A percentile compares a stretch with the other conserved stretches of the same genome.
phyloP scores from a whole-genome alignment of 345 rosid species.

The Eutrema heterophyllum region DNA sequence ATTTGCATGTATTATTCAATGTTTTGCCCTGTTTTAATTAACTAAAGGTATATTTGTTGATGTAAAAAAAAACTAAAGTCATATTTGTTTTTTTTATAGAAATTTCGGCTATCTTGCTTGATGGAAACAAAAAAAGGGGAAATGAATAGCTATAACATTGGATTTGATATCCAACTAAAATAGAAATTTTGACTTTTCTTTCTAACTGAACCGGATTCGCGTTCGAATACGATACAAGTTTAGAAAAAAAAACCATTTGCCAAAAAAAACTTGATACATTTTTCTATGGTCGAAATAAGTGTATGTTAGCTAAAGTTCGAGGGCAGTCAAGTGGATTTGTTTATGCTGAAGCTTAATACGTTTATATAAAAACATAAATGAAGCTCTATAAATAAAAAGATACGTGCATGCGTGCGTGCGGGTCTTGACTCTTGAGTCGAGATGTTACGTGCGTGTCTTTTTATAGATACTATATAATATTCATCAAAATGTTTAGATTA shows the following conservation, averaged over 20 bases:
- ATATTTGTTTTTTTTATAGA: too few species aligned
- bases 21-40: too few species aligned
- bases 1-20: too few species aligned
- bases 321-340: not conserved
- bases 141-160: too few species aligned
- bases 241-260: too few species aligned
- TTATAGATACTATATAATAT: constrained; percentile 32
- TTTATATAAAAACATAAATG: not conserved
- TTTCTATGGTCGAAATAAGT: not conserved
- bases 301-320: not conserved
- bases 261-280: not conserved
- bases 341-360: not conserved
- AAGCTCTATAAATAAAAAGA: constrained; percentile 9
- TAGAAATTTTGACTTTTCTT: too few species aligned
- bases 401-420: constrained; percentile 26
- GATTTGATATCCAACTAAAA: too few species aligned
- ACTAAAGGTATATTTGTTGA: too few species aligned
- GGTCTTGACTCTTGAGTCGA: constrained; percentile 17
- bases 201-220: too few species aligned
- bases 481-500: constrained; percentile 12
- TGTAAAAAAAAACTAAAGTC: too few species aligned
- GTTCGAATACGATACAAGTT: not conserved
- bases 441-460: constrained; percentile 32
- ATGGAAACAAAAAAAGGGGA: too few species aligned
- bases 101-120: too few species aligned